Conservation (phyloP, 1,284 basidiomycete genomes). For the Chalciporus sp. region DNA sequence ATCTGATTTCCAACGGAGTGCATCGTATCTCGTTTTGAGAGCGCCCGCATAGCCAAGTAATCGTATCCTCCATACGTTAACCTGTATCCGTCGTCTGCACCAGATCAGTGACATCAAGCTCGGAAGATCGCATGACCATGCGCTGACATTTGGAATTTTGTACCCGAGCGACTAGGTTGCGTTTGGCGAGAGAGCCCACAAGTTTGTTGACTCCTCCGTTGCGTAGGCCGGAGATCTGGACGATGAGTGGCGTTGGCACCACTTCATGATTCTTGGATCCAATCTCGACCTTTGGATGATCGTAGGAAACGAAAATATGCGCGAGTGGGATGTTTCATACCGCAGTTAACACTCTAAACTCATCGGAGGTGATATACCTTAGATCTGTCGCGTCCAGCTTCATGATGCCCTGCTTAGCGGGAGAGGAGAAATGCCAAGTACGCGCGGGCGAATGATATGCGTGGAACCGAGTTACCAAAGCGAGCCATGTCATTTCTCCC, state of each 20-base stretch:
- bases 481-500: background rate
- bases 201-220: constrained; percentile 95
- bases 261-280: constrained; percentile 98
- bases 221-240: constrained; percentile 88
- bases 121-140: constrained; percentile 2
- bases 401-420: constrained; percentile 49
- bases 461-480: constrained; percentile 10
- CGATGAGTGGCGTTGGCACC: constrained; percentile 87
- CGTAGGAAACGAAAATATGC: constrained; percentile 1
- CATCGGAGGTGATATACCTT: constrained; percentile 89
- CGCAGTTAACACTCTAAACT: constrained; percentile 93
- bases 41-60: constrained; percentile 90
- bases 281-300: constrained; percentile 78
- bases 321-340: constrained; percentile 47
- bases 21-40: constrained; percentile 87
- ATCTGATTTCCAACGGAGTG: constrained; percentile 95
- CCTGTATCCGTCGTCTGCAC: constrained; percentile 91
- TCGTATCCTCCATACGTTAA: constrained; percentile 98
- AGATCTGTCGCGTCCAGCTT: constrained; percentile 95
- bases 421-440: background rate
- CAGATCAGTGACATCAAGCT: constrained; percentile 7
- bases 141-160: constrained; percentile 88
- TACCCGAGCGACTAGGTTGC: constrained; percentile 87
- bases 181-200: constrained; percentile 87
- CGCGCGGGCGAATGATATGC: background rate